Evolutionary conservation across 352 stramenopile species (phyloP).

Genomic region (Plasmopara viticola): DNA sequence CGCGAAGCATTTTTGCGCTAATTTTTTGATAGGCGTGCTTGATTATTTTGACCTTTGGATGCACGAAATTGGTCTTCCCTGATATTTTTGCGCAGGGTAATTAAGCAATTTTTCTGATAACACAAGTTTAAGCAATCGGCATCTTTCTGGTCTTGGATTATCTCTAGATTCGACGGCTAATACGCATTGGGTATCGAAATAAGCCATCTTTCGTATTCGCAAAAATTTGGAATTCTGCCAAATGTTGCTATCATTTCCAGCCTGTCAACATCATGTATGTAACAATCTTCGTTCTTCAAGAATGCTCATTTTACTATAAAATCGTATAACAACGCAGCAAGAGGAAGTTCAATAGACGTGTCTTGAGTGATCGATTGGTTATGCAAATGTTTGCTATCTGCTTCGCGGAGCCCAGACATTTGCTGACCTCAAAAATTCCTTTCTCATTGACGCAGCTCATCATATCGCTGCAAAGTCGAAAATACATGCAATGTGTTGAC

Average conservation of each 20-base stretch:
- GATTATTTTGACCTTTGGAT: constrained; percentile 9
- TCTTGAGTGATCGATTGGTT: constrained; percentile 17
- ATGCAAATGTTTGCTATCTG: constrained; percentile 2
- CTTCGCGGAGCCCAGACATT: constrained; percentile 1
- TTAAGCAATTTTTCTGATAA: constrained; percentile 33
- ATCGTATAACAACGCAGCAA: constrained; percentile 19
- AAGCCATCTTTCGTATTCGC: constrained; percentile 29
- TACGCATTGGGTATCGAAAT: constrained; percentile 6
- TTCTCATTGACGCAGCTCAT: constrained; percentile 16
- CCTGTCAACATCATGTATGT: constrained; percentile 7
- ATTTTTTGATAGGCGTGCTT: constrained; percentile 42
- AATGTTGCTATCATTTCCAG: constrained; percentile 32
- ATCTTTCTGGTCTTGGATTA: constrained; percentile 3
- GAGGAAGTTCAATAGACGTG: constrained; percentile 22
- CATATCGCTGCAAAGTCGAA: constrained; percentile 13
- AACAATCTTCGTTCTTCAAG: not conserved
- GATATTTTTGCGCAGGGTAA: constrained; percentile 15
- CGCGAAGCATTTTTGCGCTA: constrained; percentile 22
- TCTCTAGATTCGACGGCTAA: constrained; percentile 20
- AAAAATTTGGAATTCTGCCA: constrained; percentile 35
- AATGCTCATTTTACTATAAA: constrained; percentile 13
- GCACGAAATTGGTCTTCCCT: not conserved
- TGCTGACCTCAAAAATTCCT: constrained; percentile 10
- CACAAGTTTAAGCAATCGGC: constrained; percentile 26
- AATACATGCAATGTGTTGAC: not conserved